Evolutionary conservation across 768 basidiomycete genomes (phyloP).

Genomic region (Boletus pseudo-olivaceus): DNA sequence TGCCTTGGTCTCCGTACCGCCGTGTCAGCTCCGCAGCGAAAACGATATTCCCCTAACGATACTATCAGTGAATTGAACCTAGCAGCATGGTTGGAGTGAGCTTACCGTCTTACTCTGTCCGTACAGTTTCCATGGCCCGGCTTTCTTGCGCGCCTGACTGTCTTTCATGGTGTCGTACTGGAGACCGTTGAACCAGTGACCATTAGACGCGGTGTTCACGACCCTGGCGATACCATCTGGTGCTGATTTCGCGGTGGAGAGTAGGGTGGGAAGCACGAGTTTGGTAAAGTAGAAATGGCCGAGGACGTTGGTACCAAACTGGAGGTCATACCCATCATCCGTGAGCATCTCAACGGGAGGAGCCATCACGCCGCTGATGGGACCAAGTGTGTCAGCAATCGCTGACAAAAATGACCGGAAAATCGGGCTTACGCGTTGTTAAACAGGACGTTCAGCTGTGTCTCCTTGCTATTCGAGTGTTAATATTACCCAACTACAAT

Average conservation of each 20-base stretch:
- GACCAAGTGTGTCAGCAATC: not conserved
- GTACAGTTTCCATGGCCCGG: conserved; percentile 6
- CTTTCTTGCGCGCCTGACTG: conserved; percentile 16
- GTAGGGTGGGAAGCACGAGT: conserved; percentile 34
- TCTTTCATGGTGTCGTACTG: conserved; percentile 30
- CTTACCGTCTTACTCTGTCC: conserved; percentile 34
- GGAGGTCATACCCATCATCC: conserved; percentile 39
- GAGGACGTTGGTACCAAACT: conserved; percentile 39
- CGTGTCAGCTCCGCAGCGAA: conserved; percentile 41
- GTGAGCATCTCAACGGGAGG: conserved; percentile 32
- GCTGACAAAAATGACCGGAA: not conserved
- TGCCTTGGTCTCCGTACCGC: conserved; percentile 42
- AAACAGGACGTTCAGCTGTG: conserved; percentile 23
- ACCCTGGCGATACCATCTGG: conserved; percentile 34
- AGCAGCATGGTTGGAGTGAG: not conserved
- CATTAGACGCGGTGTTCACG: conserved; percentile 33
- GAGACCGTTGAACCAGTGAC: conserved; percentile 21
- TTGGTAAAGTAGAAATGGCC: conserved; percentile 36
- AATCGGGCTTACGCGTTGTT: conserved; percentile 29
- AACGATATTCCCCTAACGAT: conserved; percentile 40
- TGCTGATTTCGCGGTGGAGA: conserved; percentile 28
- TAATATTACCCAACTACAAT: not conserved
- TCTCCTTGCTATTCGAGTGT: conserved; percentile 16
- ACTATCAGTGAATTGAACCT: not conserved
- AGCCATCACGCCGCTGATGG: conserved; percentile 30